Conservation (phyloP, 2,329 filamentous ascomycete genomes). For the Aaosphaeria pasadenensis region DNA sequence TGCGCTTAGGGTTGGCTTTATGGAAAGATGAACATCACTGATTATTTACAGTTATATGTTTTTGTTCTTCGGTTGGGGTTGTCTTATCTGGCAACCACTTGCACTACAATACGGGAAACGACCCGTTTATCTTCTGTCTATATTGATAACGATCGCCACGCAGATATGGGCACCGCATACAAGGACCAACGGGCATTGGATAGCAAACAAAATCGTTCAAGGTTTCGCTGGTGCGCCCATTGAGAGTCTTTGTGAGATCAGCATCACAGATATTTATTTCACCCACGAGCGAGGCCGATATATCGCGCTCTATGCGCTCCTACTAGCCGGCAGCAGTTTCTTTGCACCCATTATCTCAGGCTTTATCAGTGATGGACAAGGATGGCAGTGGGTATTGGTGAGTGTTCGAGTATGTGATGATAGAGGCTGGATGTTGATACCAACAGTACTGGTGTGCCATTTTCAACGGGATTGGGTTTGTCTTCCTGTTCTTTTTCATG, state of each 20-base stretch:
- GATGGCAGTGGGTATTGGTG: slow-evolving; percentile 34
- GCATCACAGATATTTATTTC: slow-evolving; percentile 42
- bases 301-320: slow-evolving; percentile 30
- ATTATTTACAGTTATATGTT: slow-evolving; percentile 43
- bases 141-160: slow-evolving; percentile 37
- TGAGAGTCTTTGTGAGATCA: slow-evolving; percentile 49
- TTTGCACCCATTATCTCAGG: slow-evolving; percentile 36
- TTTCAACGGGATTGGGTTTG: slow-evolving; percentile 46
- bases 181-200: slow-evolving; percentile 46
- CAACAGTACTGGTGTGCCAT: slow-evolving; percentile 53
- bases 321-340: slow-evolving; percentile 33
- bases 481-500: slow-evolving; percentile 58
- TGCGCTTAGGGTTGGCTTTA: neutral
- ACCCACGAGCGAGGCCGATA: slow-evolving; percentile 32
- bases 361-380: slow-evolving; percentile 34
- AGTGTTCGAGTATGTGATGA: neutral
- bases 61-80: slow-evolving; percentile 51
- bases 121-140: slow-evolving; percentile 46
- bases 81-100: slow-evolving; percentile 52
- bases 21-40: too few species aligned
- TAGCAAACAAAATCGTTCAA: slow-evolving; percentile 46
- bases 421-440: too few species aligned
- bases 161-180: slow-evolving; percentile 36
- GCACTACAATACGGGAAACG: slow-evolving; percentile 53
- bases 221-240: slow-evolving; percentile 50